These are phyloP conservation scores for Schwanniomyces pseudopolymorphus DNA, from an alignment of 805 yeast species.

Conservation along the genomic window DNA sequence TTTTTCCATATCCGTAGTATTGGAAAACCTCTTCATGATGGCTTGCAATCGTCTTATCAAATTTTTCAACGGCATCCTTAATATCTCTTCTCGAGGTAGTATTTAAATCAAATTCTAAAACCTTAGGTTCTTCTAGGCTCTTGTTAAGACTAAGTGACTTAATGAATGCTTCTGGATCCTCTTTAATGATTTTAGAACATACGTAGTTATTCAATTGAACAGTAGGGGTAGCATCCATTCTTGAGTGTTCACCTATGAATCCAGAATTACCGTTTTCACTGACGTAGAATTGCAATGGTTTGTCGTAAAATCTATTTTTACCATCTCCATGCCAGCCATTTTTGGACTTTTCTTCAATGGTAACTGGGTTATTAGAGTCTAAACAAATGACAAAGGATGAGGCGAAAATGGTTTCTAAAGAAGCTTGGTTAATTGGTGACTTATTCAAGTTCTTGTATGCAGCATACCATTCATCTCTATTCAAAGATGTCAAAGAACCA, in stretches of 20 bases:
- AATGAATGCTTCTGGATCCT: constrained; percentile 37
- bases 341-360: constrained; percentile 80
- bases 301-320: constrained; percentile 84
- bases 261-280: constrained; percentile 86
- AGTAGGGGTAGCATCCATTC: constrained; percentile 98
- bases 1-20: constrained; percentile 83
- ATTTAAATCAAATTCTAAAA: constrained; percentile 57
- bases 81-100: constrained; percentile 53
- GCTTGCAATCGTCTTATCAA: constrained; percentile 54
- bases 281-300: constrained; percentile 83
- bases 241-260: constrained; percentile 93
- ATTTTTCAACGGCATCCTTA: constrained; percentile 52
- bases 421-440: constrained; percentile 59
- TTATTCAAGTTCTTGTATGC: constrained; percentile 57
- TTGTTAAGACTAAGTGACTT: constrained; percentile 20
- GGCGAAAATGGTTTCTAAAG: constrained; percentile 68
- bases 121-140: constrained; percentile 10
- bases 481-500: constrained; percentile 78
- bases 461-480: constrained; percentile 78
- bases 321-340: constrained; percentile 97
- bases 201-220: constrained; percentile 80
- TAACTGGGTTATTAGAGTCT: constrained; percentile 69
- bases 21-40: constrained; percentile 80
- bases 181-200: constrained; percentile 52
- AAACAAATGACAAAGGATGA: constrained; percentile 80